Percentiles rank a stretch among this genome's conserved stretches.
phyloP scores from a whole-genome alignment of 768 basidiomycete species.

The Psilocybe cubensis region DNA sequence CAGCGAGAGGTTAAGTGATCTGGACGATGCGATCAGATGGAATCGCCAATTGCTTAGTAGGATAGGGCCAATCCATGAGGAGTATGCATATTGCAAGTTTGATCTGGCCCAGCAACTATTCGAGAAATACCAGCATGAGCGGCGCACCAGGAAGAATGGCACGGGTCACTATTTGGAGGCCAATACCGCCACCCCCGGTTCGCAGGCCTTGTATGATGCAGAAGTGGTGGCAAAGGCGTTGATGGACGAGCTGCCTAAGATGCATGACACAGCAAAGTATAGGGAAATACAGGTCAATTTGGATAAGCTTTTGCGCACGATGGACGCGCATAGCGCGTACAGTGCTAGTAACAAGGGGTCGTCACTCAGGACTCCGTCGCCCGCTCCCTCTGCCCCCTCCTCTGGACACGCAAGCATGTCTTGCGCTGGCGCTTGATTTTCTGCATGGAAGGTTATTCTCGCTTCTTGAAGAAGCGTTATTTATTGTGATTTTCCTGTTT shows the following conservation, averaged over 20 bases:
- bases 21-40: constrained; percentile 4
- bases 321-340: neutral
- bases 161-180: neutral
- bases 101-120: constrained; percentile 8
- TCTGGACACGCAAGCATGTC: too few relatives aligned
- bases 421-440: too few relatives aligned
- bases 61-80: neutral
- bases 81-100: neutral
- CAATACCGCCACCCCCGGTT: too few relatives aligned
- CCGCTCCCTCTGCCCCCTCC: too few relatives aligned
- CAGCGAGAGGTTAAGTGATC: neutral
- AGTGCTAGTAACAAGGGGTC: neutral
- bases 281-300: neutral
- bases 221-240: neutral
- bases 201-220: too few relatives aligned
- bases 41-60: neutral
- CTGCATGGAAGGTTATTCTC: too few relatives aligned
- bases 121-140: neutral
- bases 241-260: neutral
- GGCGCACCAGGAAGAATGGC: too few relatives aligned
- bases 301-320: neutral
- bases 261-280: neutral
- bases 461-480: too few relatives aligned
- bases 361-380: too few relatives aligned
- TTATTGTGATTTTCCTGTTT: too few relatives aligned